These are phyloP conservation scores for Cardamine resedifolia DNA, from an alignment of 345 rosid species.

Conservation along the genomic window DNA sequence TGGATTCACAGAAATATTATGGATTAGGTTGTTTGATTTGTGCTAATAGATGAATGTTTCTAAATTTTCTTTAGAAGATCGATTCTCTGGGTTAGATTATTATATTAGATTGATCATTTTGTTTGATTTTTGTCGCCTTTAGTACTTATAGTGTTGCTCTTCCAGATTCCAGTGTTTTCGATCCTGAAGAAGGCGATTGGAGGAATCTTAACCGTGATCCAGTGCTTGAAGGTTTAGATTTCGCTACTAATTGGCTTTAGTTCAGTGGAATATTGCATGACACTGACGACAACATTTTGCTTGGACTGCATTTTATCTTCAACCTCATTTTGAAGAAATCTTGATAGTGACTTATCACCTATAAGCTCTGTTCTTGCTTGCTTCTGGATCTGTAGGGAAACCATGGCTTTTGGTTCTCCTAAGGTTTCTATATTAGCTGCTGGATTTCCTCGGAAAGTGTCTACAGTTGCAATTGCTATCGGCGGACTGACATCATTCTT, in stretches of 20 bases:
- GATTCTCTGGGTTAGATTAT: neutral
- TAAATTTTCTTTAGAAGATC: neutral
- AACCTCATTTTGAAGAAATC: neutral
- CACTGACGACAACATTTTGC: slow-evolving; percentile 14
- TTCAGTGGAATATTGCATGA: slow-evolving; percentile 13
- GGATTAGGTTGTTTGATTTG: neutral
- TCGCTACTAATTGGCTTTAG: neutral
- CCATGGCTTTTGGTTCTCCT: slow-evolving; percentile 65
- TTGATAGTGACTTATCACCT: slow-evolving; percentile 14
- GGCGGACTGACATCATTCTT: slow-evolving; percentile 70
- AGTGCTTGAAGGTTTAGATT: neutral
- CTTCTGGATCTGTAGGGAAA: neutral
- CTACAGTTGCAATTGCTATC: slow-evolving; percentile 56
- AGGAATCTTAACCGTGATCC: neutral
- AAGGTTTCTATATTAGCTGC: slow-evolving; percentile 42
- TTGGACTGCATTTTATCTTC: slow-evolving; percentile 10
- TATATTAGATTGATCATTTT: neutral
- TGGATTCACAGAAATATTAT: neutral
- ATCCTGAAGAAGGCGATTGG: slow-evolving; percentile 2
- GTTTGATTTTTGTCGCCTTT: neutral
- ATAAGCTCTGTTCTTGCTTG: slow-evolving; percentile 9
- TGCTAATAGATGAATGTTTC: neutral
- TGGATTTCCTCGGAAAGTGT: slow-evolving; percentile 60
- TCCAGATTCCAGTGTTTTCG: slow-evolving; percentile 9
- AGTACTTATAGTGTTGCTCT: slow-evolving; percentile 1